A percentile compares a stretch with the other conserved stretches of the same genome.
These are phyloP conservation scores for Suillus sp. DNA, from an alignment of 768 basidiomycete genomes.

Conservation along the genomic window DNA sequence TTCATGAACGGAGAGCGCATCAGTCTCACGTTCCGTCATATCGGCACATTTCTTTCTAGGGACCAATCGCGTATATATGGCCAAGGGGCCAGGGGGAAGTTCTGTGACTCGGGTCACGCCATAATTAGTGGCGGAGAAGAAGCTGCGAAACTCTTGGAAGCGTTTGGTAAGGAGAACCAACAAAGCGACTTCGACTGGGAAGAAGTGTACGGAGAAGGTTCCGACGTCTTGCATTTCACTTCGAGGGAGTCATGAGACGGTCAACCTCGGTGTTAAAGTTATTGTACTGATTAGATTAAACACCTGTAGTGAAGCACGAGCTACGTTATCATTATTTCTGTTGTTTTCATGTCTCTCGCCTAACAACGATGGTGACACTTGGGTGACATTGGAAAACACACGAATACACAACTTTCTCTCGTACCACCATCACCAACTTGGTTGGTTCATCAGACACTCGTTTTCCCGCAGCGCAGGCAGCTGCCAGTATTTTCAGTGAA, in stretches of 20 bases:
- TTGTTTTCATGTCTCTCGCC: constrained; percentile 18
- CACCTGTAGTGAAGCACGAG: neutral
- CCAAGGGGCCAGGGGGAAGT: constrained; percentile 71
- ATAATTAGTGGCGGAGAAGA: constrained; percentile 56
- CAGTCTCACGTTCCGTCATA: constrained; percentile 77
- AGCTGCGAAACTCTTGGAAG: constrained; percentile 51
- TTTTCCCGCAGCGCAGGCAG: constrained; percentile 18
- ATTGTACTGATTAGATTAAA: constrained; percentile 18
- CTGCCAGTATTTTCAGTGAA: constrained; percentile 9
- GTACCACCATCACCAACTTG: constrained; percentile 7
- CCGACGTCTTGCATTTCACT: constrained; percentile 65
- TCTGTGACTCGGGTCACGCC: constrained; percentile 49
- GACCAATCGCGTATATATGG: constrained; percentile 63
- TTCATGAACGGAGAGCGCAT: constrained; percentile 65
- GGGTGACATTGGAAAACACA: neutral
- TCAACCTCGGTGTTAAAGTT: constrained; percentile 8
- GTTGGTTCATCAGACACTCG: constrained; percentile 2
- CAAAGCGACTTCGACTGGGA: constrained; percentile 73
- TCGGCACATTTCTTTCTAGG: constrained; percentile 69
- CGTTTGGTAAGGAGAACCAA: constrained; percentile 78
- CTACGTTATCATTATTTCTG: constrained; percentile 26
- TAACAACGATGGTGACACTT: constrained; percentile 25
- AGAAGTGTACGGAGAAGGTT: constrained; percentile 62
- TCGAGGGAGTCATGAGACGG: constrained; percentile 21
- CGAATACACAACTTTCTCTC: constrained; percentile 9